Evolutionary conservation across 2,329 filamentous ascomycete species (phyloP), one percentile per base, ranked within the genome.

Genomic region (Albifimbria verrucaria): DNA sequence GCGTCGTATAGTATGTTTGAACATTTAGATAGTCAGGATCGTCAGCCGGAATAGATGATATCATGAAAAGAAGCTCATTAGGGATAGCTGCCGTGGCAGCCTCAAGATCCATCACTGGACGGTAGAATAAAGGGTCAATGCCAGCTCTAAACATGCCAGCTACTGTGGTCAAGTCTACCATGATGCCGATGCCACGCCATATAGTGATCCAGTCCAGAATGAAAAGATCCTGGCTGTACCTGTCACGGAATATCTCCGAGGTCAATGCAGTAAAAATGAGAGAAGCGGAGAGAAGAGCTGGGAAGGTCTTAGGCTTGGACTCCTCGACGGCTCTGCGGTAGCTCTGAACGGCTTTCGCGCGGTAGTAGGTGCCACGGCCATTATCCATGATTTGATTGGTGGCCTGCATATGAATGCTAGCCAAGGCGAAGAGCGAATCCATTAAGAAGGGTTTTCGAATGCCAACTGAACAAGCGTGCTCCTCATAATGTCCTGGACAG

Each of bases 171-270:
- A 63, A 51, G 4, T 62, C 60, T 53, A 68, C 65, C 20, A 64
- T 77, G 17, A 78, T 62, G 25, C 77, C 72, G 23, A 73, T 82
- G 10, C 80, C 80, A 10, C 74, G 70, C 79, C 80, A 84, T 12
- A 83, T 70, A 3, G 75, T 59, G 66, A 83, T 78, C 80, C 81
- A 84, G 60, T 82, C 75, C 44, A 82, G 63, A 25, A 83, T 74
- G 58, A 77, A 81, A 2, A 83, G 69, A 2, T 73, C 71, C 44
- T 68, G 71, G 18, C 65, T 64, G 47, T 76, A 69, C 0, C 68
- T 63, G n/a, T 80, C 76, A 3, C 78, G 73, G 60, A 83, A 82
- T 50, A 68, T 68, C 51, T 80, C 71, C 5, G 77, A 77, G 10
- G 78, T 76, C 5, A 82, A 65, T 6, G 73, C 79, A 23, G 75